Evolutionary conservation across 768 basidiomycete genomes (phyloP).

Genomic region (Tylopilus plumbeoviolaceoides): DNA sequence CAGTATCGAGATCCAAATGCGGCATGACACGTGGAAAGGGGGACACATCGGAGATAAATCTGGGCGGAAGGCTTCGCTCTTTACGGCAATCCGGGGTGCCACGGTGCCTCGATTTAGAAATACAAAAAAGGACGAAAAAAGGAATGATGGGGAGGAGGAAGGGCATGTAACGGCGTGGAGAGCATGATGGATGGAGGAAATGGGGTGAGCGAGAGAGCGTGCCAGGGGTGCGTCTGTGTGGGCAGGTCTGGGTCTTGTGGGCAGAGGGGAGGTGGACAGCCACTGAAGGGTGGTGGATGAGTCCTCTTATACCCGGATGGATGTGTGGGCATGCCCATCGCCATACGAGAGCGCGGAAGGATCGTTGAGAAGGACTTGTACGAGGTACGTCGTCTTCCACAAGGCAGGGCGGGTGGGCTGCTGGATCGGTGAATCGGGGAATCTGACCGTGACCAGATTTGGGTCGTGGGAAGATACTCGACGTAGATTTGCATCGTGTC

Average conservation of each 20-base stretch:
- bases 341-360: constrained; percentile 5
- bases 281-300: constrained; percentile 7
- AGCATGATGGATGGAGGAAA: constrained; percentile 15
- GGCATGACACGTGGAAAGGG: constrained; percentile 22
- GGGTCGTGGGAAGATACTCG: constrained; percentile 27
- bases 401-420: background rate
- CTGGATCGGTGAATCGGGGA: constrained; percentile 30
- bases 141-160: constrained; percentile 5
- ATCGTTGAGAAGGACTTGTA: constrained; percentile 2
- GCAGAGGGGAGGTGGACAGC: constrained; percentile 26
- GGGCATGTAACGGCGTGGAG: constrained; percentile 22
- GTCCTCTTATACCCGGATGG: constrained; percentile 19
- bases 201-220: constrained; percentile 22
- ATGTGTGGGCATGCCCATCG: background rate
- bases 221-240: constrained; percentile 11
- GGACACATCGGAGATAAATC: constrained; percentile 27
- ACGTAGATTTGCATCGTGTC: constrained; percentile 31
- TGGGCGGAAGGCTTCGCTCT: constrained; percentile 10
- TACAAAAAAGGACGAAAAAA: constrained; percentile 12
- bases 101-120: constrained; percentile 20
- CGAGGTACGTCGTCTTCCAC: constrained; percentile 20
- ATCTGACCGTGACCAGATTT: constrained; percentile 21
- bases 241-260: constrained; percentile 24
- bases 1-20: constrained; percentile 19
- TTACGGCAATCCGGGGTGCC: constrained; percentile 31